phyloP scores from a whole-genome alignment of 495 filamentous ascomycete species.

The Aspergillus sclerotiicarbonarius region DNA sequence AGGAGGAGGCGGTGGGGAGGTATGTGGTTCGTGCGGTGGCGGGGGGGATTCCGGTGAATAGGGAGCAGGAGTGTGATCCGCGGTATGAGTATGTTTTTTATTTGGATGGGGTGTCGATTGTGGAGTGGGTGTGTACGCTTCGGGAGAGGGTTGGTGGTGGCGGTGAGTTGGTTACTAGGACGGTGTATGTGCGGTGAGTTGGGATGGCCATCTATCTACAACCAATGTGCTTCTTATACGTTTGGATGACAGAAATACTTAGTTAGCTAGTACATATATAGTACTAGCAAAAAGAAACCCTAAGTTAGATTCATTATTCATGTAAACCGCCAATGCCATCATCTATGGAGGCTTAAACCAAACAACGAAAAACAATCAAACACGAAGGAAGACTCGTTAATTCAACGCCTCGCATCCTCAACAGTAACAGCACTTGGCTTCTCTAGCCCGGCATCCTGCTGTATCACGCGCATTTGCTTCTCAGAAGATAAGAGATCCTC shows the following conservation, averaged over 20 bases:
- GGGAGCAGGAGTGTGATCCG: background rate
- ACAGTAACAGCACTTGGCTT: slow-evolving; percentile 27
- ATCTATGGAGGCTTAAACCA: too few relatives aligned
- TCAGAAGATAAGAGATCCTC: slow-evolving; percentile 36
- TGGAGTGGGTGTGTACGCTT: background rate
- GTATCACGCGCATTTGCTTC: slow-evolving; percentile 21
- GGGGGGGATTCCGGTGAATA: background rate
- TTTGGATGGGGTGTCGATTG: slow-evolving; percentile 34
- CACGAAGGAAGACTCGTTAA: background rate
- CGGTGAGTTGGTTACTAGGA: background rate
- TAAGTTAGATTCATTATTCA: background rate
- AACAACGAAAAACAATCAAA: too few relatives aligned
- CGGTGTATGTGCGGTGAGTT: slow-evolving; percentile 1
- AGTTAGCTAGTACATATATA: background rate
- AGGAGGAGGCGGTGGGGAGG: background rate
- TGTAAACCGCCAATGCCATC: background rate
- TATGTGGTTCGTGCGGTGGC: slow-evolving; percentile 8
- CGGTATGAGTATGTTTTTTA: slow-evolving; percentile 28
- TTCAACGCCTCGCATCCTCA: slow-evolving; percentile 23
- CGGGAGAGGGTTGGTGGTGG: background rate
- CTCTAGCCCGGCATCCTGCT: slow-evolving; percentile 16
- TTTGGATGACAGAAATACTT: too few relatives aligned
- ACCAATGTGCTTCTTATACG: too few relatives aligned
- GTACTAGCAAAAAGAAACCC: background rate
- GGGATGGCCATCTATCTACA: too few relatives aligned